phyloP scores from a whole-genome alignment of 192 early-diverging fungal genomes.

The Dimargaris cristalligena region DNA sequence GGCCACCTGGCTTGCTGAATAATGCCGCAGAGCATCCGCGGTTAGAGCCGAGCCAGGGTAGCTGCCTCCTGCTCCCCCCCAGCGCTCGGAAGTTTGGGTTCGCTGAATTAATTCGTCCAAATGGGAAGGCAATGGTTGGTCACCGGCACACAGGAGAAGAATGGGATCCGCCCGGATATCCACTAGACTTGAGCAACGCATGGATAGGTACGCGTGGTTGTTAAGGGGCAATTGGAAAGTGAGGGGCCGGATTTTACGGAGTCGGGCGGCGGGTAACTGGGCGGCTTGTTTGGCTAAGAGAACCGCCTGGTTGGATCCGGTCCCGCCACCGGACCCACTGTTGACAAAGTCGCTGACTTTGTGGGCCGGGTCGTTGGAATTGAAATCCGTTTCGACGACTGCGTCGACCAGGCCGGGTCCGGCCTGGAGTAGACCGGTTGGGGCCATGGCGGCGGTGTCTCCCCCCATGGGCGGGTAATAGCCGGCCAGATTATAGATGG shows the following conservation, averaged over 20 bases:
- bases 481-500: background rate
- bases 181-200: background rate
- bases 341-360: background rate
- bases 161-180: background rate
- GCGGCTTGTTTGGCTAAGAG: background rate
- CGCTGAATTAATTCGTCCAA: no score
- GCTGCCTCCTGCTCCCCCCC: no score
- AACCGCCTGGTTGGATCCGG: no score
- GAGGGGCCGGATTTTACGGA: background rate
- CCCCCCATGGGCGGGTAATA: no score
- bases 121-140: background rate
- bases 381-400: background rate
- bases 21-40: background rate
- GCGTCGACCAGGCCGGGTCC: background rate
- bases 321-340: no score
- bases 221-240: background rate
- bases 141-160: background rate
- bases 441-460: no score
- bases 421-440: background rate
- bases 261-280: background rate
- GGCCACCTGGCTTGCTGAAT: background rate
- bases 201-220: conserved; percentile 1
- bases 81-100: no score
- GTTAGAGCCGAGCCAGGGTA: background rate
- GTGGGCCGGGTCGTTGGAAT: background rate